A percentile compares a stretch with the other conserved stretches of the same genome.
These are phyloP conservation scores for Leavenworthia alabamica DNA, from an alignment of 345 rosid genomes.

Conservation along the genomic window DNA sequence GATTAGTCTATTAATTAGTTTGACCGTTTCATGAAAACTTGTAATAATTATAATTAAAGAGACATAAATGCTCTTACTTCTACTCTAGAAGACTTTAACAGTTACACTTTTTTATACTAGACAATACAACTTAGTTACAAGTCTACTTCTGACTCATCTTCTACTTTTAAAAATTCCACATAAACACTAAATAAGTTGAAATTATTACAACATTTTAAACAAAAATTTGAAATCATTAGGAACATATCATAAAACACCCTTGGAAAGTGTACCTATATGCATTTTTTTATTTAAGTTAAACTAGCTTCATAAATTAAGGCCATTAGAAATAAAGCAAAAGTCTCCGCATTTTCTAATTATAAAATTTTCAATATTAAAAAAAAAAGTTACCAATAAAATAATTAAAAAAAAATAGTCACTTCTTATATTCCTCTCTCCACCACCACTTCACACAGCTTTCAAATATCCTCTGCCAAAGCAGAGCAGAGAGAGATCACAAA, in stretches of 20 bases:
- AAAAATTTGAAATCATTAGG: neutral
- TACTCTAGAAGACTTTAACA: constrained; percentile 4
- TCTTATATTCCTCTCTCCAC: constrained; percentile 19
- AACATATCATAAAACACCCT: neutral
- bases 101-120: constrained; percentile 21
- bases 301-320: constrained; percentile 34
- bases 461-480: constrained; percentile 24
- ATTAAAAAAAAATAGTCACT: constrained; percentile 5
- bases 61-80: constrained; percentile 2
- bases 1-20: neutral
- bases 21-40: constrained; percentile 8
- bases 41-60: neutral
- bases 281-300: neutral
- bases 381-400: neutral
- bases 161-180: neutral
- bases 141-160: too few relatives aligned
- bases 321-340: constrained; percentile 19
- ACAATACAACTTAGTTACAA: neutral
- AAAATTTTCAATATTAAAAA: neutral
- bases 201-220: constrained; percentile 1
- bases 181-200: neutral
- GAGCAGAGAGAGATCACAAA: constrained; percentile 15
- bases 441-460: constrained; percentile 27
- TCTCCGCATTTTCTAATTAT: constrained; percentile 12
- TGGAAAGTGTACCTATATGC: neutral